phyloP scores from a whole-genome alignment of 305 asterid species.

The Coffea humblotiana region DNA sequence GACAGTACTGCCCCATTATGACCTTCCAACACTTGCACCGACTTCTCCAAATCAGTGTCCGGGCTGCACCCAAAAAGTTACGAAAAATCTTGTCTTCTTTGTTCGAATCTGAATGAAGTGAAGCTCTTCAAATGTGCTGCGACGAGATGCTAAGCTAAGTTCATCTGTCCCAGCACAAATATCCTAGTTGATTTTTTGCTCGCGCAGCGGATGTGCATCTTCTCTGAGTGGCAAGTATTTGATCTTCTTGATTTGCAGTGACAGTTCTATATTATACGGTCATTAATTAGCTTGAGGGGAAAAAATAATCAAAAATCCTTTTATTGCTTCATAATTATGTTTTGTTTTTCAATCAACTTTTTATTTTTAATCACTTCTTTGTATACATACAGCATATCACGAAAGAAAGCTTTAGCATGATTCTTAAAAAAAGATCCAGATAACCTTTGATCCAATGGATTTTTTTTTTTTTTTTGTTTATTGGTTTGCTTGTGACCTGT shows the following conservation, averaged over 20 bases:
- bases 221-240: slow-evolving; percentile 4
- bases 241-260: slow-evolving; percentile 6
- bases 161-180: background rate
- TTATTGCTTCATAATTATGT: too few species aligned
- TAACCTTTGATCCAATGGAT: too few species aligned
- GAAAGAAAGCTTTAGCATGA: too few species aligned
- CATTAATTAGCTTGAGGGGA: too few species aligned
- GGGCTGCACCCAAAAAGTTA: slow-evolving; percentile 8
- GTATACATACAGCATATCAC: too few species aligned
- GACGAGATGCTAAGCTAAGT: background rate
- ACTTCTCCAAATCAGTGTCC: slow-evolving; percentile 14
- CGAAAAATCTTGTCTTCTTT: background rate
- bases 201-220: background rate
- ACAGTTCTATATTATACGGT: too few species aligned
- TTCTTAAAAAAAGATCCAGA: too few species aligned
- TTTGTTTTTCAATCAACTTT: background rate
- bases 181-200: background rate
- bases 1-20: background rate
- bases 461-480: background rate
- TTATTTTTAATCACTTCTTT: too few species aligned
- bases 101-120: background rate
- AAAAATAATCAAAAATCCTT: too few species aligned
- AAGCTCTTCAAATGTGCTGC: background rate
- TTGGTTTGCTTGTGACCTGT: background rate
- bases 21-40: background rate